Evolutionary conservation across 2,329 filamentous ascomycete genomes (phyloP).

Genomic region (Pseudogymnoascus sp.): DNA sequence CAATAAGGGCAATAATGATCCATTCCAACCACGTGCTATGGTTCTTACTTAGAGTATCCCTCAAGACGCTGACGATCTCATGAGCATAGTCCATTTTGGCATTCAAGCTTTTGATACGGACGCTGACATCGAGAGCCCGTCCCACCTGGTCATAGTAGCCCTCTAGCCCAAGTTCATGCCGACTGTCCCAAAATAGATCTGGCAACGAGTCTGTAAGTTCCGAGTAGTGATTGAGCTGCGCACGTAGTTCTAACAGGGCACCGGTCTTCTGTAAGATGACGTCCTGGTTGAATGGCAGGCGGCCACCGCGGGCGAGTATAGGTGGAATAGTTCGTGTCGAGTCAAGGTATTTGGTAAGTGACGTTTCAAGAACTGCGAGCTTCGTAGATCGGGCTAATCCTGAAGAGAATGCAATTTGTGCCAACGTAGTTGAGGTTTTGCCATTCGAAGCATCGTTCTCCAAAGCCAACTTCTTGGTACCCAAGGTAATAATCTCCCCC

Average conservation of each 20-base stretch:
- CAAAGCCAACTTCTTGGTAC: slow-evolving; percentile 56
- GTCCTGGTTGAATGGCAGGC: slow-evolving; percentile 56
- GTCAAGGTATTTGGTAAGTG: slow-evolving; percentile 76
- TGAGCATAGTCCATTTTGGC: slow-evolving; percentile 98
- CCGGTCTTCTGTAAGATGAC: slow-evolving; percentile 93
- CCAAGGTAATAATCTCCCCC: slow-evolving; percentile 82
- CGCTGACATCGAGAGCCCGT: slow-evolving; percentile 79
- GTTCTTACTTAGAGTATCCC: slow-evolving; percentile 83
- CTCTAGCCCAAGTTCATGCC: slow-evolving; percentile 81
- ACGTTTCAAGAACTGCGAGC: slow-evolving; percentile 80
- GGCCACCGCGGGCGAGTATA: slow-evolving; percentile 61
- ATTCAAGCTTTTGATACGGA: slow-evolving; percentile 84
- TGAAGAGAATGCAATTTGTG: slow-evolving; percentile 94
- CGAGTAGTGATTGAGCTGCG: slow-evolving; percentile 92
- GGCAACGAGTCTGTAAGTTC: slow-evolving; percentile 92
- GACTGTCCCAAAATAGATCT: slow-evolving; percentile 93
- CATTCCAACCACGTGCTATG: slow-evolving; percentile 83
- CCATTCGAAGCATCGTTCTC: slow-evolving; percentile 18
- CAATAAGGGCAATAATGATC: slow-evolving; percentile 92
- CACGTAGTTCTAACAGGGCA: slow-evolving; percentile 79
- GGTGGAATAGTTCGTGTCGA: slow-evolving; percentile 76
- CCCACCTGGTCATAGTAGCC: slow-evolving; percentile 94
- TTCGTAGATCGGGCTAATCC: slow-evolving; percentile 90
- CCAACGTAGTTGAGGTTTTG: slow-evolving; percentile 57
- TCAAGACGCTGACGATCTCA: slow-evolving; percentile 82